A percentile compares a stretch with the other conserved stretches of the same genome.
Conservation (phyloP, 306 rosid genomes). For the Senna siamea region DNA sequence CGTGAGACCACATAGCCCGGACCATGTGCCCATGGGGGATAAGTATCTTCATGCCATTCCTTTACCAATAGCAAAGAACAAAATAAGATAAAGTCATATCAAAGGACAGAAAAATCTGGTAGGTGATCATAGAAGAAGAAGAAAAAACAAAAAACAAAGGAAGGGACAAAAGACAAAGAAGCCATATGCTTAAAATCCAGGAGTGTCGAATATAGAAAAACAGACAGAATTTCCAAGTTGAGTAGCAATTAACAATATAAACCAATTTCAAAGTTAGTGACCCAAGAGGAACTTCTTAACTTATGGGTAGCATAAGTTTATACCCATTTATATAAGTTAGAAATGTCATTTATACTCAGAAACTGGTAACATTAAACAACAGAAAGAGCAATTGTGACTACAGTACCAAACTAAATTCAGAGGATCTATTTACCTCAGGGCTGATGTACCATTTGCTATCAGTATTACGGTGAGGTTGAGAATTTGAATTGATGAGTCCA, state of each 20-base stretch:
- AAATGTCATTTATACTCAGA: constrained; percentile 15
- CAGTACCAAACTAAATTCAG: neutral
- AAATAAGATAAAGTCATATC: constrained; percentile 23
- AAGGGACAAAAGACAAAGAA: neutral
- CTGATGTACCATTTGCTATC: constrained; percentile 98
- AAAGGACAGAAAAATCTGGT: neutral
- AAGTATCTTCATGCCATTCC: constrained; percentile 88
- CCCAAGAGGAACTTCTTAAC: neutral
- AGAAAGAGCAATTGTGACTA: neutral
- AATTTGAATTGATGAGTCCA: constrained; percentile 91
- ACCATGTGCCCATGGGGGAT: constrained; percentile 99
- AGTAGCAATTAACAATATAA: constrained; percentile 19
- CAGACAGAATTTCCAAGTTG: neutral
- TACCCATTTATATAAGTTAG: neutral
- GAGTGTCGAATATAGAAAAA: too few relatives aligned
- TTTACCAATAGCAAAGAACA: constrained; percentile 42
- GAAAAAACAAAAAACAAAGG: neutral
- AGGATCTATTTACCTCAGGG: constrained; percentile 61
- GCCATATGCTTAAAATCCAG: neutral
- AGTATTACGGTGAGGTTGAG: constrained; percentile 80
- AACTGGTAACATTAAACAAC: constrained; percentile 19
- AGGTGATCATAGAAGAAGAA: neutral
- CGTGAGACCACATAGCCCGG: constrained; percentile 92
- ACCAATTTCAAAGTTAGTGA: neutral
- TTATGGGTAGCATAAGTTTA: neutral